Percentiles rank a stretch among this genome's conserved stretches.
phyloP scores from a whole-genome alignment of 2,329 filamentous ascomycete species.

The Chaetoscypha palmicola region DNA sequence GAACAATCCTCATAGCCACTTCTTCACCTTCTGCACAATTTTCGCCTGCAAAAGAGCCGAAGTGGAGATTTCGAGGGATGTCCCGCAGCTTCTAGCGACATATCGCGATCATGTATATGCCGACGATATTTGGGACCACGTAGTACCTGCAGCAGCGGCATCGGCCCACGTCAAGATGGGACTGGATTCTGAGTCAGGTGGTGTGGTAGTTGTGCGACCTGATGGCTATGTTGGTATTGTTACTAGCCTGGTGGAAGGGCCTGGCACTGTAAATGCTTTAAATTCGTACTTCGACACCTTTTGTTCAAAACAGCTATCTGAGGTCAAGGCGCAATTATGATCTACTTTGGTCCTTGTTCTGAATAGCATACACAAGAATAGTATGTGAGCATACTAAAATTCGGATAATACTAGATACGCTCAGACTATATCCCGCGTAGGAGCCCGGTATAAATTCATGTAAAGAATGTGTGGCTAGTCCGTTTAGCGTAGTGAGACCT shows the following conservation, averaged over 20 bases:
- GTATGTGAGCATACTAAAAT: too few species aligned
- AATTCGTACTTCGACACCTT: slow-evolving; percentile 78
- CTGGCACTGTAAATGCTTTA: slow-evolving; percentile 71
- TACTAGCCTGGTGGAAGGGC: slow-evolving; percentile 65
- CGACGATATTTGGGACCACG: slow-evolving; percentile 70
- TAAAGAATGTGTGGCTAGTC: too few species aligned
- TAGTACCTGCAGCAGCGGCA: slow-evolving; percentile 61
- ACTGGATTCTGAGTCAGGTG: slow-evolving; percentile 63
- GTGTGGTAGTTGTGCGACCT: slow-evolving; percentile 75
- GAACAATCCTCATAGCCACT: slow-evolving; percentile 76
- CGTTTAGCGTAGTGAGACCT: too few species aligned
- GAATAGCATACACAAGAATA: too few species aligned
- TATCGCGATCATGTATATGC: slow-evolving; percentile 82
- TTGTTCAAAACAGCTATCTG: slow-evolving; percentile 51
- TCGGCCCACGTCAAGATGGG: slow-evolving; percentile 85
- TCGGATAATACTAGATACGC: too few species aligned
- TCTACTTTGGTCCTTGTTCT: too few species aligned
- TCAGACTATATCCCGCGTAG: too few species aligned
- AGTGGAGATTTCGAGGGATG: slow-evolving; percentile 66
- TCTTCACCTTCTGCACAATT: slow-evolving; percentile 73
- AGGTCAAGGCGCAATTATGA: slow-evolving; percentile 35
- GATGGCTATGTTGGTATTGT: slow-evolving; percentile 83
- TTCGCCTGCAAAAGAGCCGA: slow-evolving; percentile 60
- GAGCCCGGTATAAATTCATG: too few species aligned
- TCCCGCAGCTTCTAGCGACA: slow-evolving; percentile 63